Conservation (phyloP, 2,329 filamentous ascomycete species). For the Neonectria faginata region DNA sequence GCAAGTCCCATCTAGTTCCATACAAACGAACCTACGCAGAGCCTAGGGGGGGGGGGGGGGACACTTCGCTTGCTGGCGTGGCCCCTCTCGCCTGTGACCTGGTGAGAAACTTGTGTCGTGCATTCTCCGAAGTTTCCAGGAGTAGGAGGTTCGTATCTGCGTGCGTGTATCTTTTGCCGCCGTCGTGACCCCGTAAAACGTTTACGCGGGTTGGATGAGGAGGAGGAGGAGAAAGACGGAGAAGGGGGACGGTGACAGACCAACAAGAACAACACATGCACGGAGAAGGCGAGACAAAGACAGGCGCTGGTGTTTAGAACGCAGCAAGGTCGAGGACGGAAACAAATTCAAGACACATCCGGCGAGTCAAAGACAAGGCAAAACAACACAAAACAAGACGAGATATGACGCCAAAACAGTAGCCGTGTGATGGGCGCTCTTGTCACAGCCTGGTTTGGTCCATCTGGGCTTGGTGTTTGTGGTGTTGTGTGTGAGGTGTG, state of each 20-base stretch:
- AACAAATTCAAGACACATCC: conserved; percentile 15
- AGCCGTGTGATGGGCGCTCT: conserved; percentile 24
- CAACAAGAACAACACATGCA: not conserved
- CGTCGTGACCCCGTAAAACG: not conserved
- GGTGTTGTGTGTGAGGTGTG: conserved; percentile 7
- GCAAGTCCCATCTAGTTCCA: conserved; percentile 16
- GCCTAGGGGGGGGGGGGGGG: not conserved
- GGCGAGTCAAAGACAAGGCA: conserved; percentile 13
- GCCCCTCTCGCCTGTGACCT: conserved; percentile 15
- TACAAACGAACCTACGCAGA: not conserved
- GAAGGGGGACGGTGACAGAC: not conserved
- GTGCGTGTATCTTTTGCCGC: not conserved
- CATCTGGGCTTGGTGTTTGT: conserved; percentile 15
- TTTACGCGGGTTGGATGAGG: not conserved
- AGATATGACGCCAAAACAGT: conserved; percentile 24
- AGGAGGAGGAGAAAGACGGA: not conserved
- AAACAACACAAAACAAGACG: conserved; percentile 2
- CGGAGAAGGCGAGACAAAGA: not conserved
- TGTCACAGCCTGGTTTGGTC: conserved; percentile 27
- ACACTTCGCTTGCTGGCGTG: conserved; percentile 12
- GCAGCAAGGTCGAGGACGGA: not conserved
- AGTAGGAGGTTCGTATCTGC: not conserved
- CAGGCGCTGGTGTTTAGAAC: not conserved
- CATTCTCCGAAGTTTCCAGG: conserved; percentile 12
- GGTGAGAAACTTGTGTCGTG: conserved; percentile 22